Percentiles rank a stretch among this genome's conserved stretches.
Evolutionary conservation across 225 moss, liverwort and hornwort species (phyloP).

Genomic region (Thuidium tamariscinum): DNA sequence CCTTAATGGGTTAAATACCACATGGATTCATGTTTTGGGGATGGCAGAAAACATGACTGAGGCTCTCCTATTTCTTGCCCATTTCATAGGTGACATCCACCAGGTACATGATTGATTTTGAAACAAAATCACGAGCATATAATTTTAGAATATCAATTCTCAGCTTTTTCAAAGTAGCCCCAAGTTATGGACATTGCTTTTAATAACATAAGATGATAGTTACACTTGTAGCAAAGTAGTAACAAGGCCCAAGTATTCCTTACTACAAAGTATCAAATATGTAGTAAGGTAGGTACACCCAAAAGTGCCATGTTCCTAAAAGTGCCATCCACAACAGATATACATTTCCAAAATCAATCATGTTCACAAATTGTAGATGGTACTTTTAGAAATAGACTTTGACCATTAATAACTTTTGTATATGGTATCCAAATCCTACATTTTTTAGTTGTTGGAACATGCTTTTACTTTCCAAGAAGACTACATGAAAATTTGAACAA

Average conservation of each 20-base stretch:
- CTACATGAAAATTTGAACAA: too few relatives aligned
- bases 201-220: background rate
- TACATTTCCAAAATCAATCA: too few relatives aligned
- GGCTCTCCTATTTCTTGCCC: slow-evolving; percentile 73
- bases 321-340: too few relatives aligned
- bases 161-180: background rate
- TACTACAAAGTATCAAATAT: background rate
- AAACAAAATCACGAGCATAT: background rate
- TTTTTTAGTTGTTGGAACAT: too few relatives aligned
- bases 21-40: background rate
- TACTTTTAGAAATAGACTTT: too few relatives aligned
- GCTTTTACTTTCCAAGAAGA: too few relatives aligned
- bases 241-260: background rate
- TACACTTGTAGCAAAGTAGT: background rate
- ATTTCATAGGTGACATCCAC: slow-evolving; percentile 86
- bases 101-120: slow-evolving; percentile 28
- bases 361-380: too few relatives aligned
- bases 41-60: slow-evolving; percentile 73
- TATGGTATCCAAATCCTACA: too few relatives aligned
- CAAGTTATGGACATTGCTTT: background rate
- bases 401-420: too few relatives aligned
- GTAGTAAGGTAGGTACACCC: too few relatives aligned
- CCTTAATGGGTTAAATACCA: too few relatives aligned
- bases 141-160: background rate
- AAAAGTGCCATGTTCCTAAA: too few relatives aligned